A percentile compares a stretch with the other conserved stretches of the same genome.
phyloP scores from a whole-genome alignment of 176 grass and related monocot species.

The Themeda triandra region DNA sequence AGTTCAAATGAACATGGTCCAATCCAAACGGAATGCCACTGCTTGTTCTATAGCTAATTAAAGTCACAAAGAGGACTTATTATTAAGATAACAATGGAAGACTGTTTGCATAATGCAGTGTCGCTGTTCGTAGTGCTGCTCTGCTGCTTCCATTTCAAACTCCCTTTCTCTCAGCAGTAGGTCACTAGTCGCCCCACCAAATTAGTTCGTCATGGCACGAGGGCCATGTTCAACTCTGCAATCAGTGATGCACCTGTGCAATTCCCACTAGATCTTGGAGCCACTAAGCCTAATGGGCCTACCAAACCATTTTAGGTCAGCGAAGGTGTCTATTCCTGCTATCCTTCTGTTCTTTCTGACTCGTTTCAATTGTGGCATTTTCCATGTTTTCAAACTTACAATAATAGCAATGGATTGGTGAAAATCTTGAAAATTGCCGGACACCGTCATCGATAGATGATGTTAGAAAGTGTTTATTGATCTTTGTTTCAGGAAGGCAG shows the following conservation, averaged over 20 bases:
- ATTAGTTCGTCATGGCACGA: not conserved
- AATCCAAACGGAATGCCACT: no score
- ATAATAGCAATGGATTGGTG: conserved; percentile 1
- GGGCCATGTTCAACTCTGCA: conserved; percentile 15
- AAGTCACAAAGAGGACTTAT: no score
- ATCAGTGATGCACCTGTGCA: conserved; percentile 18
- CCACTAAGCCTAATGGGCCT: conserved; percentile 19
- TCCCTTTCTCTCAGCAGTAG: conserved; percentile 3
- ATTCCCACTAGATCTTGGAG: conserved; percentile 35
- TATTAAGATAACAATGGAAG: conserved; percentile 23
- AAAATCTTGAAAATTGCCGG: not conserved
- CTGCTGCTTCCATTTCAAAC: not conserved
- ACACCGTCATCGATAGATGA: not conserved
- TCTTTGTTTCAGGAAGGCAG: not conserved
- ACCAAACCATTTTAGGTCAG: conserved; percentile 37
- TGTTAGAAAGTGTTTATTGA: not conserved
- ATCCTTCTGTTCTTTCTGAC: not conserved
- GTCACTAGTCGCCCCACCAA: conserved; percentile 10
- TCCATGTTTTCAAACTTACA: not conserved
- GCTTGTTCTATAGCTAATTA: no score
- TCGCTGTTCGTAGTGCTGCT: conserved; percentile 18
- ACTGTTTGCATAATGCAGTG: not conserved
- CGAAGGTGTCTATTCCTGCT: not conserved
- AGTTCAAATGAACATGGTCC: no score
- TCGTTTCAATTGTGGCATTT: not conserved